Evolutionary conservation across 306 rosid genomes (phyloP).

Genomic region (Vigna nakashimae): DNA sequence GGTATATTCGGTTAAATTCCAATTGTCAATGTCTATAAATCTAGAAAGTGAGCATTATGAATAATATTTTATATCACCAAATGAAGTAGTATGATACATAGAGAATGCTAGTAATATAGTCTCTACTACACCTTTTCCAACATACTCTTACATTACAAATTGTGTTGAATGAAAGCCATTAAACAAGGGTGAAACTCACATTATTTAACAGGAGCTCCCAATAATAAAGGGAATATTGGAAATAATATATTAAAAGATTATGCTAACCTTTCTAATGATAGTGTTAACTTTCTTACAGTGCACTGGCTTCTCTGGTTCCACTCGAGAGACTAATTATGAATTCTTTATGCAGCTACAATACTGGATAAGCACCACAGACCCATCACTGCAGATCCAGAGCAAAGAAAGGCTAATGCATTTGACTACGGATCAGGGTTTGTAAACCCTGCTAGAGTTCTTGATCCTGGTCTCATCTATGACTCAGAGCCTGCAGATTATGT

Average conservation of each 20-base stretch:
- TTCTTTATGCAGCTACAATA: slow-evolving; percentile 68
- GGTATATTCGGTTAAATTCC: neutral
- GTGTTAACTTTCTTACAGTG: neutral
- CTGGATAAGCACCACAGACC: slow-evolving; percentile 69
- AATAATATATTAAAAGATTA: neutral
- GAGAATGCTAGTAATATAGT: neutral
- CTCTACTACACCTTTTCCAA: too few relatives aligned
- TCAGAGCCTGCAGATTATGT: slow-evolving; percentile 63
- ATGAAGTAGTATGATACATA: neutral
- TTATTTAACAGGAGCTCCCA: neutral
- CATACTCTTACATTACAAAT: neutral
- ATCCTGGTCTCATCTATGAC: slow-evolving; percentile 81
- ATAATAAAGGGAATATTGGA: neutral
- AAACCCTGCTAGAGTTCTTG: slow-evolving; percentile 79
- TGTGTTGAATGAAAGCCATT: neutral
- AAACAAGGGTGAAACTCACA: slow-evolving; percentile 3
- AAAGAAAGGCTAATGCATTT: slow-evolving; percentile 72
- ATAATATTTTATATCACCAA: neutral
- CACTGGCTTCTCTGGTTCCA: slow-evolving; percentile 18
- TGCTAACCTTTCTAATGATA: neutral
- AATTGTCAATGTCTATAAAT: neutral
- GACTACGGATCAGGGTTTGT: slow-evolving; percentile 88
- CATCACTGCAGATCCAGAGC: slow-evolving; percentile 66
- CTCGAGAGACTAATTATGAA: slow-evolving; percentile 42
- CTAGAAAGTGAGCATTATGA: slow-evolving; percentile 2